A percentile compares a stretch with the other conserved stretches of the same genome.
phyloP scores from a whole-genome alignment of 2,329 filamentous ascomycete genomes.

The Trichophyton verrucosum region DNA sequence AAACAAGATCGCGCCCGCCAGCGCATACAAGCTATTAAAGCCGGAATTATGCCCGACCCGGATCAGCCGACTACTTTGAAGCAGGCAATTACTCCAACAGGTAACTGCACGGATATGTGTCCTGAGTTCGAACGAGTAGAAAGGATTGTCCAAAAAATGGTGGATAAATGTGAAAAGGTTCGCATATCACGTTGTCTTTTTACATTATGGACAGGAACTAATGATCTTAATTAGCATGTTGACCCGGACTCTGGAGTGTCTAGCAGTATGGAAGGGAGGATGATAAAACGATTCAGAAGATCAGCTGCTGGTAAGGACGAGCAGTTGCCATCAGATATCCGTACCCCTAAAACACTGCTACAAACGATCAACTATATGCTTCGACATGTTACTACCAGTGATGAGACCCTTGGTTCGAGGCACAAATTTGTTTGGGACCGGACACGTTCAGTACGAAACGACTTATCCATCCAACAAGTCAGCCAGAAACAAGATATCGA shows the following conservation, averaged over 20 bases:
- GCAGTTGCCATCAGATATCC: constrained; percentile 51
- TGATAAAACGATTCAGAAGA: constrained; percentile 53
- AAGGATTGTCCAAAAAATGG: constrained; percentile 49
- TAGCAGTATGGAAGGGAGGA: constrained; percentile 30
- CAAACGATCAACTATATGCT: constrained; percentile 38
- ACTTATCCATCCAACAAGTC: constrained; percentile 51
- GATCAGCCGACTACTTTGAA: constrained; percentile 47
- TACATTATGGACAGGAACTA: neutral
- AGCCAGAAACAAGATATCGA: constrained; percentile 44
- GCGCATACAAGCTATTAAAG: constrained; percentile 39
- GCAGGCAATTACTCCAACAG: constrained; percentile 49
- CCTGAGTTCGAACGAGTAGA: constrained; percentile 51
- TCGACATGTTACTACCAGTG: constrained; percentile 40
- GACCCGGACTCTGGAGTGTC: constrained; percentile 24
- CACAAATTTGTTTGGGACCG: constrained; percentile 56
- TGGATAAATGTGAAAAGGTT: constrained; percentile 49
- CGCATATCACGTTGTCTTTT: neutral
- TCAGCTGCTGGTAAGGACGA: constrained; percentile 52
- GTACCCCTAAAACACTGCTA: constrained; percentile 41
- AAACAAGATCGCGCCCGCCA: constrained; percentile 40
- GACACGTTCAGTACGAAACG: constrained; percentile 51
- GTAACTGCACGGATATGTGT: constrained; percentile 53
- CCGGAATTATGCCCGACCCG: constrained; percentile 46
- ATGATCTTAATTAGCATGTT: constrained; percentile 19
- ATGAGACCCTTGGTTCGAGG: constrained; percentile 39